Evolutionary conservation across 345 rosid genomes (phyloP), one percentile per base, ranked within the genome.

Genomic region (Hibiscus mutabilis): DNA sequence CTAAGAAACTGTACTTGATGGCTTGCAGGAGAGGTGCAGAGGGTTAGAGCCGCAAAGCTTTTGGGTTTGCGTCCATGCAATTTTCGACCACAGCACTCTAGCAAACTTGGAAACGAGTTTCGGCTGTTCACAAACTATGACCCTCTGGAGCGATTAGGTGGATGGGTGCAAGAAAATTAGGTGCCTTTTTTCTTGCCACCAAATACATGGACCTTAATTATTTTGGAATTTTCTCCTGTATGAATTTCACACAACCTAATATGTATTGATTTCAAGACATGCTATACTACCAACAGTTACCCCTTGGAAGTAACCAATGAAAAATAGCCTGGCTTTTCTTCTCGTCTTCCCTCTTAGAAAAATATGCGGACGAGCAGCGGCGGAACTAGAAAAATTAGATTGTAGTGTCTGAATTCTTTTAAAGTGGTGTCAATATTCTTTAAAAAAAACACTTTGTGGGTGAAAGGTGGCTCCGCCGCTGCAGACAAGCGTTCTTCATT

Each of bases 91-190:
- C 86, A 72, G 62, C 96, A 94, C 80, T 79, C 93, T 0, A 89
- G 89, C 88, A 91, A 94, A 76, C 96, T 94, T 1, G 96, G 97
- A 64, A 94, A 94, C 49, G 97, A 87, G 80, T 94, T 94, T 70
- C 72, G 89, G 27, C 67, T 94, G 55, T 88, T 91, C 83, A 85
- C 95, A 69, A 87, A 88, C 82, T 93, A 94, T 57, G 81, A 91
- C 77, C 96, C 97, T 4, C 90, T 87, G n/a, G 79, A 52, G n/a
- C 84, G 89, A 75, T 66, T 94, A 76, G 98, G 97, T 64, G 97
- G 98, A 40, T 88, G 95, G 97, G 87, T 85, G 74, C 82, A 59
- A 73, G 84, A 87, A 72, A 70, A 68, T 13, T 82, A 81, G 69
- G 47, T 69, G 52, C 57, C 55, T 53, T 52, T 52, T 70, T 42